Evolutionary conservation across 768 basidiomycete species (phyloP).

Genomic region (Kwoniella europaea): DNA sequence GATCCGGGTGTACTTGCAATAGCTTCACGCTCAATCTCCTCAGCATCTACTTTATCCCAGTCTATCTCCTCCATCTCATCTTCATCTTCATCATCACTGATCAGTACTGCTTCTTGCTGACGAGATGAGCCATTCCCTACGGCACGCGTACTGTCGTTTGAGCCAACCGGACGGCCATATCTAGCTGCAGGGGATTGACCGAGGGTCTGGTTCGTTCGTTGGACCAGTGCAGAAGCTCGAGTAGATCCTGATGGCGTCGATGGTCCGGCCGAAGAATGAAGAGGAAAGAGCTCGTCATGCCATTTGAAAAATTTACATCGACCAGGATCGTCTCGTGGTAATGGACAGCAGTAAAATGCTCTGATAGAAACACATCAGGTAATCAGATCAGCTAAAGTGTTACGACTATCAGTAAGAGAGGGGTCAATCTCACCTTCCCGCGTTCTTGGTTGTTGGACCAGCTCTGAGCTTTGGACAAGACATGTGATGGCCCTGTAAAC

Average conservation of each 20-base stretch:
- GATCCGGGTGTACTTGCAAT: constrained; percentile 40
- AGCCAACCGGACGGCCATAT: constrained; percentile 23
- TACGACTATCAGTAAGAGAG: too few species aligned
- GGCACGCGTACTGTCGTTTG: background rate
- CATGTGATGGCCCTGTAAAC: constrained; percentile 37
- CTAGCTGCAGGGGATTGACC: constrained; percentile 33
- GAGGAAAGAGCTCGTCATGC: constrained; percentile 40
- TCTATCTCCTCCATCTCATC: constrained; percentile 41
- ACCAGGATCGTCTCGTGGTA: constrained; percentile 37
- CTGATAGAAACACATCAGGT: constrained; percentile 10
- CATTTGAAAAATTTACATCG: constrained; percentile 54
- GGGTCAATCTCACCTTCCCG: constrained; percentile 40
- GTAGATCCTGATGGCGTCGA: constrained; percentile 18
- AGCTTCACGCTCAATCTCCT: constrained; percentile 44
- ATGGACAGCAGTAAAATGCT: constrained; percentile 44
- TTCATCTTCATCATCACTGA: constrained; percentile 23
- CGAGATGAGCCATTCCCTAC: background rate
- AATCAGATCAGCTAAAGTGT: background rate
- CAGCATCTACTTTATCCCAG: constrained; percentile 48
- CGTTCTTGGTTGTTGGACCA: constrained; percentile 46
- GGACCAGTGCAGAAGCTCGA: constrained; percentile 14
- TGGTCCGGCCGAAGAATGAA: background rate
- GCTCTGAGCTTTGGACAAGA: constrained; percentile 31
- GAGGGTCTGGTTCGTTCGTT: constrained; percentile 27
- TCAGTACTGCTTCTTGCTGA: background rate